Percentiles rank a stretch among this genome's conserved stretches.
Conservation (phyloP, 2,329 filamentous ascomycete genomes). For the Endocalyx cinctus region DNA sequence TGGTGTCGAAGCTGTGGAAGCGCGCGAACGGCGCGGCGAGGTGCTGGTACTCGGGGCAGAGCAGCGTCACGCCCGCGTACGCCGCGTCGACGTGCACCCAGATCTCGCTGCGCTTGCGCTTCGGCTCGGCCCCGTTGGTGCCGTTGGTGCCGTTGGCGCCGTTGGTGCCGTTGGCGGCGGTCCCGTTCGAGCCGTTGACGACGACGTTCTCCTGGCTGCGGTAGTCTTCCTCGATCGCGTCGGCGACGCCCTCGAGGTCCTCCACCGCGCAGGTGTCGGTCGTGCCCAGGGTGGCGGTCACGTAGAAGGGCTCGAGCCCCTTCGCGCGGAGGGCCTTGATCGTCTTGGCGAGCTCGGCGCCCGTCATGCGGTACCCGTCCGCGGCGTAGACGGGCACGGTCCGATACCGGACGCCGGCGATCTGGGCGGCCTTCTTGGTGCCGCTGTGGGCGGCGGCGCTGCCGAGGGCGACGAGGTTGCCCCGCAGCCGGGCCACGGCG, state of each 20-base stretch:
- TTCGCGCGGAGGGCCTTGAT: conserved; percentile 62
- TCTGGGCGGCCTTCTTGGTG: conserved; percentile 80
- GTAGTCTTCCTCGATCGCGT: conserved; percentile 34
- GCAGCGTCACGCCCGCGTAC: conserved; percentile 80
- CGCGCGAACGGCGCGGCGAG: conserved; percentile 55
- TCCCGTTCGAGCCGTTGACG: conserved; percentile 15
- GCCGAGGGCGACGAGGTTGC: conserved; percentile 73
- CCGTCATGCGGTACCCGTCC: conserved; percentile 68
- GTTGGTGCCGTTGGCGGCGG: conserved; percentile 10
- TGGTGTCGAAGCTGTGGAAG: conserved; percentile 89
- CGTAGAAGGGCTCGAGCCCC: conserved; percentile 78
- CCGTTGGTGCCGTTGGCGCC: conserved; percentile 9
- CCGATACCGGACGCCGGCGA: conserved; percentile 79
- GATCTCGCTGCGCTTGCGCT: too few relatives aligned
- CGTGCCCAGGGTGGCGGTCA: conserved; percentile 79
- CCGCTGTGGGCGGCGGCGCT: conserved; percentile 77
- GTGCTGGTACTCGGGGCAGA: conserved; percentile 76
- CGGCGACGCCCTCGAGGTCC: conserved; percentile 66
- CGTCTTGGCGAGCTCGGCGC: conserved; percentile 52
- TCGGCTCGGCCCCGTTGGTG: conserved; percentile 15
- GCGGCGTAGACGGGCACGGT: conserved; percentile 59
- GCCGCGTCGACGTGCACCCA: conserved; percentile 96
- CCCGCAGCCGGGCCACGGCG: conserved; percentile 59
- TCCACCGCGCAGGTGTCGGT: conserved; percentile 87
- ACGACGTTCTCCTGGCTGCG: conserved; percentile 3